phyloP scores from a whole-genome alignment of 139 green algal genomes.

The Coccomyxa sp. region DNA sequence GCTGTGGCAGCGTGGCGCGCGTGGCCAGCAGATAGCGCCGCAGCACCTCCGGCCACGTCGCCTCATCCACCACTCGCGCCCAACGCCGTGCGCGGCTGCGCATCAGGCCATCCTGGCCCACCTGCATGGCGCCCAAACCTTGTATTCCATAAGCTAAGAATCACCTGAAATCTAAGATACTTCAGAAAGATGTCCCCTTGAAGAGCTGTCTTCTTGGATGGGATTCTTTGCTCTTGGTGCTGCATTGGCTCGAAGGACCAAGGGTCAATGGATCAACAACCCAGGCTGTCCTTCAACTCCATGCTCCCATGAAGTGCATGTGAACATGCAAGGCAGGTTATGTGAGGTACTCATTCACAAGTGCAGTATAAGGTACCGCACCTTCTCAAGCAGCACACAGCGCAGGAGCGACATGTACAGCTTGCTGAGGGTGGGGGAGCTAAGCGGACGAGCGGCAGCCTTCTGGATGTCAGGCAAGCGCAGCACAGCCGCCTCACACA shows the following conservation, averaged over 20 bases:
- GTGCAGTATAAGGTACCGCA: neutral
- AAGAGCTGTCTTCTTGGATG: too few species aligned
- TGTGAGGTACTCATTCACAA: neutral
- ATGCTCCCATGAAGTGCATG: too few species aligned
- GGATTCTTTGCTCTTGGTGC: too few species aligned
- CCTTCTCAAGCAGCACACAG: conserved; percentile 40
- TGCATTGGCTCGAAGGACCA: too few species aligned
- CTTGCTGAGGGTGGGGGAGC: conserved; percentile 19
- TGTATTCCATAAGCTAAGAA: too few species aligned
- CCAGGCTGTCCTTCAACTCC: too few species aligned
- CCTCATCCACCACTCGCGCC: conserved; percentile 22
- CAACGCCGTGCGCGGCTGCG: conserved; percentile 21
- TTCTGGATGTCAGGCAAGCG: conserved; percentile 19
- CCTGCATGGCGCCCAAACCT: neutral
- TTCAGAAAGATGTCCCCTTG: too few species aligned
- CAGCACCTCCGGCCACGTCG: conserved; percentile 50
- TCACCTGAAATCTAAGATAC: too few species aligned
- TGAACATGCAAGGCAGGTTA: too few species aligned
- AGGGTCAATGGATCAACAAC: too few species aligned
- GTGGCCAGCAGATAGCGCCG: conserved; percentile 44
- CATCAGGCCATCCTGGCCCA: neutral
- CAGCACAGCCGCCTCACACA: conserved; percentile 24
- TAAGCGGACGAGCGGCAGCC: conserved; percentile 23
- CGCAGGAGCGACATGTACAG: conserved; percentile 31
- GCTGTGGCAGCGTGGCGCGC: conserved; percentile 3